Evolutionary conservation across 192 early-diverging fungal genomes (phyloP).

Genomic region (Obelidium mucronatum): DNA sequence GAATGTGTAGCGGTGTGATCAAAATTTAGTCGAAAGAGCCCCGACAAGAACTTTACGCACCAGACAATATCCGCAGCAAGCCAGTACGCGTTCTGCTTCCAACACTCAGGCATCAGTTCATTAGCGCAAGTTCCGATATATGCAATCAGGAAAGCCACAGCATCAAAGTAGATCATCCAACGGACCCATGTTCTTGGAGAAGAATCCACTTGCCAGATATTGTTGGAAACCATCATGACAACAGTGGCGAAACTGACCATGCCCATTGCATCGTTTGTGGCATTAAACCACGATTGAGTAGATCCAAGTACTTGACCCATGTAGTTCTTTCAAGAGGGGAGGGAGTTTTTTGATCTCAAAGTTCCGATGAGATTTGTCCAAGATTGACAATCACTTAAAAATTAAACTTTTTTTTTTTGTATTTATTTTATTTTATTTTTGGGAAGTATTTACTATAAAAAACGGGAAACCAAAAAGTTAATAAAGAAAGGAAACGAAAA

Average conservation of each 20-base stretch:
- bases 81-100: conserved; percentile 12
- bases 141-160: conserved; percentile 5
- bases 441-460: background rate
- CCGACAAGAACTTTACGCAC: background rate
- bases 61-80: conserved; percentile 21
- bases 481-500: too few relatives aligned
- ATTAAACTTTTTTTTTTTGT: too few relatives aligned
- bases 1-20: background rate
- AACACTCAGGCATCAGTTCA: conserved; percentile 9
- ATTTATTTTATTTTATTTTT: background rate
- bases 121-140: conserved; percentile 17
- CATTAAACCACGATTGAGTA: background rate
- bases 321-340: background rate
- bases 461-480: too few relatives aligned
- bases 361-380: too few relatives aligned
- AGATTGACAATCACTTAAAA: too few relatives aligned
- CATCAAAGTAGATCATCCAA: conserved; percentile 30
- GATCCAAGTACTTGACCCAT: conserved; percentile 7
- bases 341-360: background rate
- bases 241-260: conserved; percentile 23
- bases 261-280: conserved; percentile 20
- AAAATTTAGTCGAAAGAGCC: background rate
- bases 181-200: conserved; percentile 19
- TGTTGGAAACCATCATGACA: conserved; percentile 21
- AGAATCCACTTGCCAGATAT: conserved; percentile 25